A percentile compares a stretch with the other conserved stretches of the same genome.
These are phyloP conservation scores for Jackrogersella multiformis DNA, from an alignment of 495 filamentous ascomycete species.

Conservation along the genomic window DNA sequence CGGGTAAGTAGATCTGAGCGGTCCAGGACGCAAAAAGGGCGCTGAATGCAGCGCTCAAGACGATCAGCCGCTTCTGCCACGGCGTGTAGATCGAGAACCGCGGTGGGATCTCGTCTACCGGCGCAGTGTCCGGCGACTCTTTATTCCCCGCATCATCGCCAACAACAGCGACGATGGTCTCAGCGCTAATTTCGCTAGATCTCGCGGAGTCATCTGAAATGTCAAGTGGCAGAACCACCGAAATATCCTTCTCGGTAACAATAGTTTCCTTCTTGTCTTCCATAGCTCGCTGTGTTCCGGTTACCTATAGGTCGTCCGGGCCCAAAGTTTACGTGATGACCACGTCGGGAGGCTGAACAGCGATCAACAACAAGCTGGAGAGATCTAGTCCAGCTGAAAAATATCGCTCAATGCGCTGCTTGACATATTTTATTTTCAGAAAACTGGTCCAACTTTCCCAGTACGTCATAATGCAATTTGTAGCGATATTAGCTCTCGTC, in stretches of 20 bases:
- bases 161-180: conserved; percentile 20
- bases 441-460: conserved; percentile 4
- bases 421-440: conserved; percentile 23
- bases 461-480: conserved; percentile 2
- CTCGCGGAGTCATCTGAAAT: conserved; percentile 1
- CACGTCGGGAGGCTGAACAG: conserved; percentile 13
- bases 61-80: conserved; percentile 66
- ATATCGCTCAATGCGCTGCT: conserved; percentile 8
- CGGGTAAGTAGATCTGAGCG: conserved; percentile 75
- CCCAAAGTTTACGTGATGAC: conserved; percentile 16
- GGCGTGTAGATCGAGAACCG: conserved; percentile 64
- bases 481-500: conserved; percentile 23
- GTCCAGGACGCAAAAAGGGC: conserved; percentile 76
- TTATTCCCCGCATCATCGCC: background rate
- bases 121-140: conserved; percentile 16
- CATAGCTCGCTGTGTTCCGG: conserved; percentile 14
- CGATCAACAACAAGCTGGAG: conserved; percentile 23
- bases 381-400: conserved; percentile 4
- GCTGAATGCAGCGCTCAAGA: conserved; percentile 66
- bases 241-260: conserved; percentile 30
- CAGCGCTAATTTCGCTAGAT: conserved; percentile 12
- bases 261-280: conserved; percentile 29
- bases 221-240: conserved; percentile 1
- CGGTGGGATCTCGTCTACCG: conserved; percentile 46
- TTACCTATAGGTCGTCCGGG: conserved; percentile 6